Evolutionary conservation across 106 monocot species (phyloP), one percentile per base, ranked within the genome.

Genomic region (Hemerocallis citrina): DNA sequence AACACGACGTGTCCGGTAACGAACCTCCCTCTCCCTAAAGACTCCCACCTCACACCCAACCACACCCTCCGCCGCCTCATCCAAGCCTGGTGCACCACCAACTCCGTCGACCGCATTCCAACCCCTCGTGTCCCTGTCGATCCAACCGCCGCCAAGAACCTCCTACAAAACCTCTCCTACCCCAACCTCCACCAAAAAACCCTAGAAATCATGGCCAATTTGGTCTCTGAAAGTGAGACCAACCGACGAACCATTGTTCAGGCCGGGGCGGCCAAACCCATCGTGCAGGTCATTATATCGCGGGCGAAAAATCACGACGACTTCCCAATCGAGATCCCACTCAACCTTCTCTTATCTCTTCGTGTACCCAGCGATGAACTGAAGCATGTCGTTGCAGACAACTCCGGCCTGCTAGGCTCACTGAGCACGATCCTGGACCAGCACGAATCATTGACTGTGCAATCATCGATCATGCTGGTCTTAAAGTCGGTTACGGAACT

Each of bases 41-140:
- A 55, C 51, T 24, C 23, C 21, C 62, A 67, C 12, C 66, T 78
- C 0, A 78, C 72, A 15, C 75, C 75, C 6, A 62, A 62, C 61
- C 61, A 62, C 61, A 62, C 61, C 43, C 61, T 62, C 43, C 61
- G 43, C 61, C 75, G 75, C 22, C 69, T 76, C 14, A 76, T 76
- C 64, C 75, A 76, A 32, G 48, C 69, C 13, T 76, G 75, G 75
- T 62, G 61, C 37, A 21, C 30, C 39, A 3, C 23, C 42, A 3
- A 62, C 43, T 3, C 61, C 14, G 19, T 13, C 8, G 7, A 35
- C 51, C 29, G 21, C 59, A 38, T 39, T 39, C 82, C 82, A 4
- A 79, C 83, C 8, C 82, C 88, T 16, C 68, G 70, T 6, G 59
- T 73, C 0, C 83, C 76, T 10, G 37, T 83, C 37, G 34, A n/a